These are phyloP conservation scores for Capsicum baccatum DNA, from an alignment of 257 asterid species.

Conservation along the genomic window DNA sequence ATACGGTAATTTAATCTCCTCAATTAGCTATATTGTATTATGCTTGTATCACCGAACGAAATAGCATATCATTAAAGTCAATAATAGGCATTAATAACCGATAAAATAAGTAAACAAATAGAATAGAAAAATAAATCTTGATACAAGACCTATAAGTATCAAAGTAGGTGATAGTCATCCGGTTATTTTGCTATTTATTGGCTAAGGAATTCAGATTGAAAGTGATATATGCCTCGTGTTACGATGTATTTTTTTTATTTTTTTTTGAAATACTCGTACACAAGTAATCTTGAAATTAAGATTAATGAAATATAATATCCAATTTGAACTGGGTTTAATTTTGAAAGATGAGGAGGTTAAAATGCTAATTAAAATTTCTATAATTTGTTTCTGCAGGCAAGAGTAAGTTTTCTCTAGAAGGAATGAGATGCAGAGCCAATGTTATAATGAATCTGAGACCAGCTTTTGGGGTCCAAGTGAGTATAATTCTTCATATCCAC, in stretches of 20 bases:
- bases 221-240: neutral
- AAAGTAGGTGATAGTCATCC: neutral
- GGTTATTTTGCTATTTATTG: neutral
- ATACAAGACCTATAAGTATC: neutral
- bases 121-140: neutral
- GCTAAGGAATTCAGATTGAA: neutral
- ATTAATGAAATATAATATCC: no score
- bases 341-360: no score
- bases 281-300: no score
- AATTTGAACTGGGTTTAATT: no score
- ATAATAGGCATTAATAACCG: neutral
- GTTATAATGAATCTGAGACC: slow-evolving; percentile 22
- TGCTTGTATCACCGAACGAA: neutral
- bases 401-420: neutral
- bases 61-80: neutral
- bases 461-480: slow-evolving; percentile 20
- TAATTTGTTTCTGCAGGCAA: neutral
- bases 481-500: neutral
- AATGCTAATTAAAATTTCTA: no score
- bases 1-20: slow-evolving; percentile 19
- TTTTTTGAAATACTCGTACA: no score
- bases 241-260: no score
- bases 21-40: neutral
- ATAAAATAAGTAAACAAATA: neutral
- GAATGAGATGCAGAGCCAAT: slow-evolving; percentile 22